Base-by-base conservation (phyloP, 2,329 filamentous ascomycete genomes). In the Sclerotinia spermophila region DNA sequence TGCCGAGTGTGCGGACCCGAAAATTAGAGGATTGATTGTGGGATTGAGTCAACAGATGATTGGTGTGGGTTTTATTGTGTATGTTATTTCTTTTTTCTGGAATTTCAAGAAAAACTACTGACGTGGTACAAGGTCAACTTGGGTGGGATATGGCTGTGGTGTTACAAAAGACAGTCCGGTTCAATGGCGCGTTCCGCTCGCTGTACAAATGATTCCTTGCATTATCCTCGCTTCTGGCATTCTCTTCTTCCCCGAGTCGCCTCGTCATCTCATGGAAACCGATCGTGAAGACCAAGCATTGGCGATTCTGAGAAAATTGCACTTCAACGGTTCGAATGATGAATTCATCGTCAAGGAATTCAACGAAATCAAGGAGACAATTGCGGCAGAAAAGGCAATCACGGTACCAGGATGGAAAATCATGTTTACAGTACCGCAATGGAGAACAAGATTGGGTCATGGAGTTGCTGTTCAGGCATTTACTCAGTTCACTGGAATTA, bases 231-330 rank as follows among this genome's bases (percentile, higher is more conserved):
- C 86, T 11, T 77, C 86, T 0, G 84, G 93, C 64, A 94, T 95
- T 73, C 81, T 89, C 74, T 77, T 90, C 44, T 93, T 95, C 45
- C 92, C 91, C 0, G 92, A 95, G 80, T 88, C 84, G 8, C 87
- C 87, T 21, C 72, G 90, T 70, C 95, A 92, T 91, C 86, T 95
- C 51, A 92, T 94, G 76, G 90, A 91, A 75, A 86, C 93, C 74
- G 87, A 87, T 71, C 84, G 84, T n/a, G 78, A 84, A 33, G 89
- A 92, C 1, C 81, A 90, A 69, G 92, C 90, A 3, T 84, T 93
- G 13, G 78, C 81, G 62, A 91, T 89, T 0, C 84, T 95, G 0
- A 91, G 90, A 0, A 85, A 85, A 67, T 85, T 95, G 1, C 92
- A 95, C 78, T 82, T 90, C 2, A 84, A 92, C 71, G 92, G 92